Percentiles rank a stretch among this genome's conserved stretches.
Conservation (phyloP, 2,329 filamentous ascomycete genomes). For the Westerdykella aurantiaca region DNA sequence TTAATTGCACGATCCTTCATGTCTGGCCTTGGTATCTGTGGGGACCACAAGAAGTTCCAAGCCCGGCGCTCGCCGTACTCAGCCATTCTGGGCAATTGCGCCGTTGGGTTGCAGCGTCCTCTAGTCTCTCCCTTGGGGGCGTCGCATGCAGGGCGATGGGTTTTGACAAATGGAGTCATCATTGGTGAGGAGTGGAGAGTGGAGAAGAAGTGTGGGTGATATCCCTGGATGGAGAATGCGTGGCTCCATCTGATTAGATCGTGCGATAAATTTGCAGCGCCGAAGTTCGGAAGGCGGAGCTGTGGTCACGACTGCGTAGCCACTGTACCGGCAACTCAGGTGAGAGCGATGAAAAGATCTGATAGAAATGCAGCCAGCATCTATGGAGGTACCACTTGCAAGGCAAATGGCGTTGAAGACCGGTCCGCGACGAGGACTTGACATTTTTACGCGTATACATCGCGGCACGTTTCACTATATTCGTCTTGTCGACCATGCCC, state of each 20-base stretch:
- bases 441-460: too few species aligned
- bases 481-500: too few species aligned
- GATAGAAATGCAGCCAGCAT: too few species aligned
- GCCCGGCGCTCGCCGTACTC: neutral
- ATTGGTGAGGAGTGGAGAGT: slow-evolving; percentile 1
- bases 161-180: too few species aligned
- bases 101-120: too few species aligned
- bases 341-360: too few species aligned
- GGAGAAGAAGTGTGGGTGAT: neutral
- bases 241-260: neutral
- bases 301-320: neutral
- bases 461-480: too few species aligned
- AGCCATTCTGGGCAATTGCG: neutral
- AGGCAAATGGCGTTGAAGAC: too few species aligned
- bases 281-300: neutral
- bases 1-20: slow-evolving; percentile 6
- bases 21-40: slow-evolving; percentile 5
- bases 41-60: neutral
- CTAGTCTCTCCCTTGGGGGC: neutral
- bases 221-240: neutral
- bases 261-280: neutral
- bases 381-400: too few species aligned
- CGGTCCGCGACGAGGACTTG: too few species aligned
- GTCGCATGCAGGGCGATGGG: neutral
- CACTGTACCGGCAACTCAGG: too few species aligned